Evolutionary conservation across 140 eudicot genomes (phyloP).

Genomic region (Flaveria floridana): DNA sequence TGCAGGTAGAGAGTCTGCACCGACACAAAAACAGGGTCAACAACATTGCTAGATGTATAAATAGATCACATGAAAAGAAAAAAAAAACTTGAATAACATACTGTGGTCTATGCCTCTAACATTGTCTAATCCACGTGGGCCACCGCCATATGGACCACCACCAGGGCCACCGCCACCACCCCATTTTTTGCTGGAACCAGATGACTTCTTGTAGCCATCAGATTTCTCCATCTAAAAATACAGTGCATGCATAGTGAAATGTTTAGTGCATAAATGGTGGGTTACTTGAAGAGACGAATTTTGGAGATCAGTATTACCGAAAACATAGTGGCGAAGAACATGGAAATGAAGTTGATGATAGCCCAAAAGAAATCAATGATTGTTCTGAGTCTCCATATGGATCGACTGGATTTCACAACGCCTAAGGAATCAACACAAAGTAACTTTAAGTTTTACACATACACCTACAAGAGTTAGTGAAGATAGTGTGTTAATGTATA

Average conservation of each 20-base stretch:
- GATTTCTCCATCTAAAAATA: conserved; percentile 82
- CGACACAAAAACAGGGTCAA: conserved; percentile 1
- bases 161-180: conserved; percentile 88
- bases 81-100: conserved; percentile 38
- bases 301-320: conserved; percentile 51
- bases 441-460: conserved; percentile 19
- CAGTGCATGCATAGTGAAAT: neutral
- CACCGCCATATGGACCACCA: conserved; percentile 51
- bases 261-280: neutral
- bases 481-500: neutral
- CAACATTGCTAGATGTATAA: neutral
- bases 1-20: conserved; percentile 81
- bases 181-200: conserved; percentile 88
- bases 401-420: conserved; percentile 72
- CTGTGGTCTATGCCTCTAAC: conserved; percentile 92
- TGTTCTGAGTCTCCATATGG: conserved; percentile 81
- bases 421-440: conserved; percentile 46
- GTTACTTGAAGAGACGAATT: neutral
- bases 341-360: conserved; percentile 58
- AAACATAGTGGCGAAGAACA: conserved; percentile 84
- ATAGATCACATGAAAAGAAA: neutral
- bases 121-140: conserved; percentile 80
- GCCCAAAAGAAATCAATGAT: conserved; percentile 80
- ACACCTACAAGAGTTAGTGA: neutral
- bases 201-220: conserved; percentile 69